Base-by-base conservation (phyloP, 345 rosid species). In the Bretschneidera sinensis region DNA sequence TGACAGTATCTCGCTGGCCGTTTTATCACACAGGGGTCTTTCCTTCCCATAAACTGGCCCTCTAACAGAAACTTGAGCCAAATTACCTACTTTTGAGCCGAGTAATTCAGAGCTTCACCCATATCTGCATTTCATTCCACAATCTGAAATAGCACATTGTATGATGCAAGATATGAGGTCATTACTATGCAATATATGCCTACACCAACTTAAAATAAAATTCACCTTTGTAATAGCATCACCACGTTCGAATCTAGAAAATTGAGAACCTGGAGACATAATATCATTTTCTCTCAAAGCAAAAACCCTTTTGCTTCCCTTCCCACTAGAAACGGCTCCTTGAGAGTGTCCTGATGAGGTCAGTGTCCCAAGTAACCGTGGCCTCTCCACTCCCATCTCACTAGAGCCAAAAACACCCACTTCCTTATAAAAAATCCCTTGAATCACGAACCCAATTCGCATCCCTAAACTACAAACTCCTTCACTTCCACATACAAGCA, bases 231-330 rank as follows among this genome's bases (percentile, higher is more conserved):
- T 62, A 61, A 75, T 17, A 55, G 58, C 72, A 43, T 66, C 76
- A 59, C 48, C 48, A 70, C 43, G 48, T 73, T 76, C 70, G 24
- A 2, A 35, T 48, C 54, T 24, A 15, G 34, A 59, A 51, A 70
- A 57, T 33, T 18, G 74, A 65, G 43, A 54, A 55, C 45, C 68
- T 0, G 25, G 33, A 54, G 66, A 64, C 65, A 24, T 23, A 6
- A 48, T 54, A 20, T 74, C 88, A 65, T 69, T 56, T 51, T 73
- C 74, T 67, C 49, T 71, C 20, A 69, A 45, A 61, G 97, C 95
- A 65, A 77, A 89, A 71, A 89, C 84, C 85, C 94, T 79, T 72
- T 84, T 89, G 62, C 67, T 84, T 67, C 89, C 72, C 57, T 65
- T 78, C 60, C 91, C 83, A 67, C 86, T 59, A 0, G 88, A 88